Conservation (phyloP, 352 stramenopile species). For the Globisporangium sylvaticum region DNA sequence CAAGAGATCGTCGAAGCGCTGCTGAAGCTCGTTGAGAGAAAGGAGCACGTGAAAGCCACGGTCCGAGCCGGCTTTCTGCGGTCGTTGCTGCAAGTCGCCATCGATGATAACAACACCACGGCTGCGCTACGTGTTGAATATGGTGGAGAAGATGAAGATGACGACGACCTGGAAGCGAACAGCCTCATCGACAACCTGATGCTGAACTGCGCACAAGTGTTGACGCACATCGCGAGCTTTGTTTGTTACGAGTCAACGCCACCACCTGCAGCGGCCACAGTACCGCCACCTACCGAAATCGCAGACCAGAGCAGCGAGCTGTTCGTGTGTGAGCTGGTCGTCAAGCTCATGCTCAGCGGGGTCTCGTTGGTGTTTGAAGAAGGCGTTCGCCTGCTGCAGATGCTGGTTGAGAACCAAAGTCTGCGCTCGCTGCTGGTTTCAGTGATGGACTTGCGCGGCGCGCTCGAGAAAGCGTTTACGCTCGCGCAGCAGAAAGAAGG, state of each 20-base stretch:
- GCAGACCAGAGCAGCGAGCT: slow-evolving; percentile 3
- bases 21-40: slow-evolving; percentile 25
- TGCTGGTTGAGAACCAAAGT: slow-evolving; percentile 39
- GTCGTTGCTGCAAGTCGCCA: slow-evolving; percentile 39
- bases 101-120: slow-evolving; percentile 21
- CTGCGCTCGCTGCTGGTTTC: slow-evolving; percentile 23
- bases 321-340: slow-evolving; percentile 41
- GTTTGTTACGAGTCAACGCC: slow-evolving; percentile 6
- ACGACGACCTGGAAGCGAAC: slow-evolving; percentile 2
- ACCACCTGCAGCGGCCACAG: neutral
- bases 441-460: slow-evolving; percentile 52
- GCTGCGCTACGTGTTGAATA: neutral
- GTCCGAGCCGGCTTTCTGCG: slow-evolving; percentile 37
- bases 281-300: neutral
- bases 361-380: slow-evolving; percentile 55
- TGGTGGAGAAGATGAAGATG: neutral
- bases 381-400: slow-evolving; percentile 50
- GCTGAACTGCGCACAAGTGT: slow-evolving; percentile 10
- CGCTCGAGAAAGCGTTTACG: slow-evolving; percentile 43
- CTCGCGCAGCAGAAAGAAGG: slow-evolving; percentile 31
- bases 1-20: slow-evolving; percentile 32
- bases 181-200: slow-evolving; percentile 5
- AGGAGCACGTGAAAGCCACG: slow-evolving; percentile 46
- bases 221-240: slow-evolving; percentile 13
- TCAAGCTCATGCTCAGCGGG: slow-evolving; percentile 52